These are phyloP conservation scores for Gnomoniopsis smithogilvyi DNA, from an alignment of 2,329 filamentous ascomycete genomes.

Conservation along the genomic window DNA sequence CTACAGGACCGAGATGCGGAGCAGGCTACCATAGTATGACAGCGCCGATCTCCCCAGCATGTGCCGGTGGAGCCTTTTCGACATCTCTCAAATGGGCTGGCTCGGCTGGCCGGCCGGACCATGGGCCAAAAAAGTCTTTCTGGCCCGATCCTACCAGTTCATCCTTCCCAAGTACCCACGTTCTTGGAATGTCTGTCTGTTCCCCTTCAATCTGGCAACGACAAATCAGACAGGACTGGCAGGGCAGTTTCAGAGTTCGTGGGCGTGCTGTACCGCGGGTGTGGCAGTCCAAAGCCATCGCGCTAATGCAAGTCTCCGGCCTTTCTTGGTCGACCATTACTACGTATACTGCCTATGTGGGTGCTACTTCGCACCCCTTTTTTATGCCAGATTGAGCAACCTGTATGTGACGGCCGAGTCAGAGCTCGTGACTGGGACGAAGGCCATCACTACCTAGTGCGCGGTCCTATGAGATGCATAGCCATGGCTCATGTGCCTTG, in stretches of 20 bases:
- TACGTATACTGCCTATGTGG: neutral
- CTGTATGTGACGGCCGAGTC: slow-evolving; percentile 1
- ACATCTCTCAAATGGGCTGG: neutral
- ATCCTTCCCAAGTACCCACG: neutral
- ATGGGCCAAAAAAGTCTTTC: neutral
- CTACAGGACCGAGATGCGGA: neutral
- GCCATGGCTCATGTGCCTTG: slow-evolving; percentile 3
- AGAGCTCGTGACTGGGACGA: neutral
- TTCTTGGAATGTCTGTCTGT: neutral
- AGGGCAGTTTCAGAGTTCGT: neutral
- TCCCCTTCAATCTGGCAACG: slow-evolving; percentile 3
- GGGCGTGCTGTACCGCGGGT: neutral
- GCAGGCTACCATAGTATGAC: neutral
- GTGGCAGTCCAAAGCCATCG: neutral
- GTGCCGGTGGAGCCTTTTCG: neutral
- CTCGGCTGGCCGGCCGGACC: neutral
- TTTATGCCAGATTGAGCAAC: neutral
- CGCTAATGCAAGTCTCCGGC: neutral
- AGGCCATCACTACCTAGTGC: neutral
- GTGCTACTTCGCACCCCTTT: neutral
- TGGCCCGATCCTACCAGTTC: neutral
- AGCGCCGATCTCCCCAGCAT: no score
- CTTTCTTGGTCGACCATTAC: no score
- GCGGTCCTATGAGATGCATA: neutral
- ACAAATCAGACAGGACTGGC: neutral